These are phyloP conservation scores for Debaryomyces singareniensis DNA, from an alignment of 1,139 yeast genomes.

Conservation along the genomic window DNA sequence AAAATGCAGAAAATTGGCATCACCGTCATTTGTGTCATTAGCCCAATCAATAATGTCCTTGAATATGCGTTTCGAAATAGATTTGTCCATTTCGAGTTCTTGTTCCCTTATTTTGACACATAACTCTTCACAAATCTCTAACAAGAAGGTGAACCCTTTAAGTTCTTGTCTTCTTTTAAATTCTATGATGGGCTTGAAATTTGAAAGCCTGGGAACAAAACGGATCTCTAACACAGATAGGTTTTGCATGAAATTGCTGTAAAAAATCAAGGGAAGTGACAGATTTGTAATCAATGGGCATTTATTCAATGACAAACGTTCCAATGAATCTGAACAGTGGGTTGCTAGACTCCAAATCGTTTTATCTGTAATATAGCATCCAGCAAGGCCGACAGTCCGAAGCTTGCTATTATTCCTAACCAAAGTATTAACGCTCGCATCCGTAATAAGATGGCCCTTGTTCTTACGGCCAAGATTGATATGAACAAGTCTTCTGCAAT, in stretches of 20 bases:
- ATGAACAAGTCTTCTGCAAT: slow-evolving; percentile 48
- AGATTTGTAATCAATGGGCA: slow-evolving; percentile 62
- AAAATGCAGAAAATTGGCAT: slow-evolving; percentile 15
- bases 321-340: slow-evolving; percentile 47
- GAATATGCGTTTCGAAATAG: slow-evolving; percentile 46
- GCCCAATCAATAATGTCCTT: slow-evolving; percentile 56
- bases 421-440: slow-evolving; percentile 55
- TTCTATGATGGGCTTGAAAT: slow-evolving; percentile 58
- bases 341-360: slow-evolving; percentile 76
- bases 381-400: slow-evolving; percentile 81
- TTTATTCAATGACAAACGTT: slow-evolving; percentile 71
- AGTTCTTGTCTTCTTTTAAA: slow-evolving; percentile 59
- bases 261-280: slow-evolving; percentile 59
- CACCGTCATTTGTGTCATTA: slow-evolving; percentile 42
- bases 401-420: slow-evolving; percentile 48
- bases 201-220: slow-evolving; percentile 49
- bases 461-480: slow-evolving; percentile 79
- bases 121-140: slow-evolving; percentile 73
- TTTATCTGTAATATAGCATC: slow-evolving; percentile 73
- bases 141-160: slow-evolving; percentile 47
- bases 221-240: slow-evolving; percentile 76
- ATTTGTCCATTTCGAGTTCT: slow-evolving; percentile 54
- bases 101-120: slow-evolving; percentile 55
- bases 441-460: slow-evolving; percentile 64
- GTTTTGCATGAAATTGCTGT: slow-evolving; percentile 46